These are phyloP conservation scores for Saraca asoca DNA, from an alignment of 331 rosid genomes.

Conservation along the genomic window DNA sequence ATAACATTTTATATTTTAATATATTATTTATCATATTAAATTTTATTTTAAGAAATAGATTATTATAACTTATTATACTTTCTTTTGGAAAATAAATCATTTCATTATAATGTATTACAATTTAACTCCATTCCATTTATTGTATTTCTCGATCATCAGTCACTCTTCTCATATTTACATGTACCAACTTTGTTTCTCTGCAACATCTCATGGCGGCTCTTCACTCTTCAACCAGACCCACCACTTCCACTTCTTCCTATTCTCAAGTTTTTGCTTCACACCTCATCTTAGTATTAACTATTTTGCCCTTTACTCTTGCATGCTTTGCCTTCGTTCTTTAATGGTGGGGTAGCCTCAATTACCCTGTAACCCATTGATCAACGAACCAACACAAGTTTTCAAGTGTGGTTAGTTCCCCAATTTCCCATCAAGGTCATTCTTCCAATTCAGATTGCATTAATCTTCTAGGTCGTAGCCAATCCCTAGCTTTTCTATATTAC, in stretches of 20 bases:
- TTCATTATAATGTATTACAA: no score
- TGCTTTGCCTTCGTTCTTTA: conserved; percentile 82
- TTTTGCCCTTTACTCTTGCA: conserved; percentile 77
- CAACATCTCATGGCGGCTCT: neutral
- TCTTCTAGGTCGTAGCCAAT: conserved; percentile 46
- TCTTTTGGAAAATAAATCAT: no score
- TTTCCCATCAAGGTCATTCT: conserved; percentile 38
- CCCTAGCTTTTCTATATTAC: conserved; percentile 71
- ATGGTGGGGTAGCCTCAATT: conserved; percentile 93
- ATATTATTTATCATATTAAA: no score
- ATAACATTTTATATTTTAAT: no score
- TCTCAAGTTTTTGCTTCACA: conserved; percentile 53
- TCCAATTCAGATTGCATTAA: conserved; percentile 59
- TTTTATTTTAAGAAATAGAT: no score
- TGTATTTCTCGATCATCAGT: no score
- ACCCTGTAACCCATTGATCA: conserved; percentile 75
- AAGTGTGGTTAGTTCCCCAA: conserved; percentile 53
- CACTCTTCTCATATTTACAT: conserved; percentile 26
- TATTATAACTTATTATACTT: no score
- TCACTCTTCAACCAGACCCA: conserved; percentile 21
- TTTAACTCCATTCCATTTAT: no score
- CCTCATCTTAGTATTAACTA: conserved; percentile 60
- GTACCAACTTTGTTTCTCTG: conserved; percentile 26
- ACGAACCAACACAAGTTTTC: conserved; percentile 71
- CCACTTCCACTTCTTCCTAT: conserved; percentile 36